Conservation (phyloP, 2,329 filamentous ascomycete species). For the Calonectria pauciramosa region DNA sequence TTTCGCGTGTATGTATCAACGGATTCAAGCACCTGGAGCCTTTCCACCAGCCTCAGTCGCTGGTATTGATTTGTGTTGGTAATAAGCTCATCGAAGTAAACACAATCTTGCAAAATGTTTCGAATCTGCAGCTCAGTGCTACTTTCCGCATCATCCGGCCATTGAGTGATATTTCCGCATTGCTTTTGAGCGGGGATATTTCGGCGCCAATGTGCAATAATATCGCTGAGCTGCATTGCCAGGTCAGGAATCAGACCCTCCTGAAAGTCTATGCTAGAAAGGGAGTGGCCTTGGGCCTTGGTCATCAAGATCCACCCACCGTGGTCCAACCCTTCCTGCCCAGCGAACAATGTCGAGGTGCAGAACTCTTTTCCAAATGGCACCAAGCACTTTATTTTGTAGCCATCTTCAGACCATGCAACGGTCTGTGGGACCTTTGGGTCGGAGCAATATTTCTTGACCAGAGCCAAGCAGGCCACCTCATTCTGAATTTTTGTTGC, state of each 20-base stretch:
- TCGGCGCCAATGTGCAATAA: not conserved
- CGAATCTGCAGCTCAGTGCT: not conserved
- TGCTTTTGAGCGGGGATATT: not conserved
- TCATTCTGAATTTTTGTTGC: conserved; percentile 22
- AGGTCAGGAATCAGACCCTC: not conserved
- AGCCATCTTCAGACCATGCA: conserved; percentile 27
- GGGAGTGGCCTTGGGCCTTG: not conserved
- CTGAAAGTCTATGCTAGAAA: not conserved
- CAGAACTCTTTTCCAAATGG: not conserved
- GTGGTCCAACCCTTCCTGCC: fast-evolving
- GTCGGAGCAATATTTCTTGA: not conserved
- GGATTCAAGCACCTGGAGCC: not conserved
- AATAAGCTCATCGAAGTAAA: not conserved
- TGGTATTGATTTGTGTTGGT: conserved; percentile 2
- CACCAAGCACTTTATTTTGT: not conserved
- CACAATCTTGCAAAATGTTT: not conserved
- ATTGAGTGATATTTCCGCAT: conserved; percentile 7
- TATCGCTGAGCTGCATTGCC: conserved; percentile 11
- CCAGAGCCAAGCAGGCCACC: conserved; percentile 13
- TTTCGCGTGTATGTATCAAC: not conserved
- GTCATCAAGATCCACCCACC: conserved; percentile 28
- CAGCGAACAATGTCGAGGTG: not conserved
- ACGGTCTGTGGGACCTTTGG: not conserved
- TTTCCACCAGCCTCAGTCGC: not conserved
- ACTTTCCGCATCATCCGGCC: no score